These are phyloP conservation scores for Neoconidiobolus thromboides DNA, from an alignment of 371 early-diverging fungal genomes.

Conservation along the genomic window DNA sequence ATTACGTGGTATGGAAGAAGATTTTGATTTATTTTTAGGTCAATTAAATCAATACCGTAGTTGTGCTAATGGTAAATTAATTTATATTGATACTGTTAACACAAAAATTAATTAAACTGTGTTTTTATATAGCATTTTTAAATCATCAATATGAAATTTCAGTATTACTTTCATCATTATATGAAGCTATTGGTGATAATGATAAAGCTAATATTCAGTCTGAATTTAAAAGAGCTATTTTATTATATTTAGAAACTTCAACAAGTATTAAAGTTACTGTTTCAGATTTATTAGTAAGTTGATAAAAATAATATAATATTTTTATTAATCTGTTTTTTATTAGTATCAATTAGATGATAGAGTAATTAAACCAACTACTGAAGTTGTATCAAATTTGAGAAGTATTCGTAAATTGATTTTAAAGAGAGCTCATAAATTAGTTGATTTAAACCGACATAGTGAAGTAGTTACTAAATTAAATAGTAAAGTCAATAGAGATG, in stretches of 20 bases:
- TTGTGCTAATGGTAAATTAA: not conserved
- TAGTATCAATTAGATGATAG: not conserved
- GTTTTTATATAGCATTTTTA: not conserved
- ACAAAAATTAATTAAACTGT: too few species aligned
- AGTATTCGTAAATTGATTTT: not conserved
- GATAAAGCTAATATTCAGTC: not conserved
- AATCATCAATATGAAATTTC: not conserved
- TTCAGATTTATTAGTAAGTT: not conserved
- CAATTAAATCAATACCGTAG: not conserved
- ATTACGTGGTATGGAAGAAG: not conserved
- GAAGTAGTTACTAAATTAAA: not conserved
- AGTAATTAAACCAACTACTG: not conserved
- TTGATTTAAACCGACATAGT: conserved; percentile 3
- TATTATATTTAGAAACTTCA: not conserved
- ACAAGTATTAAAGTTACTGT: not conserved
- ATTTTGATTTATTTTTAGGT: conserved; percentile 1
- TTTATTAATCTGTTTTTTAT: not conserved
- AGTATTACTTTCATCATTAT: not conserved
- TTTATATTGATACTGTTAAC: not conserved
- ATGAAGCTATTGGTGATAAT: not conserved
- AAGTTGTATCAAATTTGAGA: not conserved
- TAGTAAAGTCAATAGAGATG: not conserved
- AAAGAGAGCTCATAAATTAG: conserved; percentile 4
- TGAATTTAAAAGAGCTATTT: not conserved
- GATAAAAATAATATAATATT: not conserved